phyloP scores from a whole-genome alignment of 2,329 filamentous ascomycete species.

The Fusarium nanum region DNA sequence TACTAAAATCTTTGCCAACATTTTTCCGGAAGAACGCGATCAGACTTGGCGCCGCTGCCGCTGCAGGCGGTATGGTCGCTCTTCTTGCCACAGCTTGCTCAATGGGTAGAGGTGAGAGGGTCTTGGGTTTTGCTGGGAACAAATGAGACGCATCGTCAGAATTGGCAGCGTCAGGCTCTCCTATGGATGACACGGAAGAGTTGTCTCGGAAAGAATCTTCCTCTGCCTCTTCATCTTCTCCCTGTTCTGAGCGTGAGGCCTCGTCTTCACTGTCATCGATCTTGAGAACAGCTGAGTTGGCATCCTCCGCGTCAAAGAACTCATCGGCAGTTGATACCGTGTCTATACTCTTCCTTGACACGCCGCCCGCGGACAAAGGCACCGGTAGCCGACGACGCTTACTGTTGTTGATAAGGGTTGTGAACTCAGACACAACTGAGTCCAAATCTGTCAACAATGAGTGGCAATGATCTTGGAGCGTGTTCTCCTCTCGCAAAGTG shows the following conservation, averaged over 20 bases:
- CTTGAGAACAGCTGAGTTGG: slow-evolving; percentile 75
- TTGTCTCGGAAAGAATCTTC: slow-evolving; percentile 65
- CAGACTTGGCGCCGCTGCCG: slow-evolving; percentile 84
- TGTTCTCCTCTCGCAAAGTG: slow-evolving; percentile 66
- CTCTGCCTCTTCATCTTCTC: slow-evolving; percentile 60
- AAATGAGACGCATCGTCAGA: slow-evolving; percentile 71
- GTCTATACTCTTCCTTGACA: slow-evolving; percentile 76
- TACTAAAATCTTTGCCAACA: slow-evolving; percentile 95
- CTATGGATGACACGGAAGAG: slow-evolving; percentile 69
- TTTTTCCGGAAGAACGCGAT: slow-evolving; percentile 97
- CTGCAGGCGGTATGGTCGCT: slow-evolving; percentile 76
- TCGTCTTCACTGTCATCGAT: slow-evolving; percentile 80
- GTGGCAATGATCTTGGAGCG: slow-evolving; percentile 84
- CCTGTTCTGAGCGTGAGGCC: slow-evolving; percentile 65
- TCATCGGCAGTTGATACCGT: slow-evolving; percentile 83
- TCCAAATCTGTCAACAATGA: slow-evolving; percentile 88
- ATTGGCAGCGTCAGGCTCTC: slow-evolving; percentile 67
- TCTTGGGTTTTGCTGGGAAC: slow-evolving; percentile 82
- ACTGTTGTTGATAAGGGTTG: slow-evolving; percentile 78
- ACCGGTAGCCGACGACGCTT: slow-evolving; percentile 77
- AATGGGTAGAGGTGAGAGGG: slow-evolving; percentile 81
- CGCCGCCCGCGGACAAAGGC: slow-evolving; percentile 60
- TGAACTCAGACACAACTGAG: slow-evolving; percentile 84
- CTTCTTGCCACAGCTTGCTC: slow-evolving; percentile 73
- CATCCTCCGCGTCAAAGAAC: slow-evolving; percentile 90